Evolutionary conservation across 805 yeast genomes (phyloP), one percentile per base, ranked within the genome.

Genomic region (Myxozyma udenii): DNA sequence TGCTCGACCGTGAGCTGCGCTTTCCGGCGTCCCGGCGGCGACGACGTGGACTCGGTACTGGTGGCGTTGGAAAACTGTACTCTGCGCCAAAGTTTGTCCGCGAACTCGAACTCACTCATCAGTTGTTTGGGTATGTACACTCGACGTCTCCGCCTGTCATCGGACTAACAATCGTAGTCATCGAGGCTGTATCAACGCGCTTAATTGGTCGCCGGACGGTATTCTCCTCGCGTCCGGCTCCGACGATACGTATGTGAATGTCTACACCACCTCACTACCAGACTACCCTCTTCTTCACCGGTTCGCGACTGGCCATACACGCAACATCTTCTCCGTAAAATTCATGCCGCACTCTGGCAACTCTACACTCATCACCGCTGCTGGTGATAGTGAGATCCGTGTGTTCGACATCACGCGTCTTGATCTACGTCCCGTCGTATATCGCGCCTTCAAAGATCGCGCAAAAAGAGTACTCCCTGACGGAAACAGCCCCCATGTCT

Each of bases 191-290:
- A 40, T 58, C 23, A 58, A 58, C 37, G 44, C 61, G 3, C 33
- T 58, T 18, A 44, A 53, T 41, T 58, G 61, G 61, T 58, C 61
- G 4, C 39, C 43, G 2, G 54, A 57, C 25, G 61, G 61, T 18
- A 44, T 37, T 9, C 46, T 43, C 12, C 54, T 58, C 19, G 56
- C 57, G 3, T 58, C 61, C 3, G 61, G 61, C 19, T 43, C 58
- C 18, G 61, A 58, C 36, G 61, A 58, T 35, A 57, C 55, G n/a
- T 46, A 50, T 33, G 33, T 58, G 19, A 46, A 57, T 35, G 28
- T 58, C 37, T 58, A 57, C 48, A 33, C 45, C n/a, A 57, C 61
- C 19, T 51, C 26, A 16, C 6, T 11, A 11, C 50, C 53, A 6
- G 35, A 45, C 9, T 58, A 51, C 41, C 53, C 51, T 12, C 53